Evolutionary conservation across 2,329 filamentous ascomycete genomes (phyloP).

Genomic region (Trichoderma brevicompactum): DNA sequence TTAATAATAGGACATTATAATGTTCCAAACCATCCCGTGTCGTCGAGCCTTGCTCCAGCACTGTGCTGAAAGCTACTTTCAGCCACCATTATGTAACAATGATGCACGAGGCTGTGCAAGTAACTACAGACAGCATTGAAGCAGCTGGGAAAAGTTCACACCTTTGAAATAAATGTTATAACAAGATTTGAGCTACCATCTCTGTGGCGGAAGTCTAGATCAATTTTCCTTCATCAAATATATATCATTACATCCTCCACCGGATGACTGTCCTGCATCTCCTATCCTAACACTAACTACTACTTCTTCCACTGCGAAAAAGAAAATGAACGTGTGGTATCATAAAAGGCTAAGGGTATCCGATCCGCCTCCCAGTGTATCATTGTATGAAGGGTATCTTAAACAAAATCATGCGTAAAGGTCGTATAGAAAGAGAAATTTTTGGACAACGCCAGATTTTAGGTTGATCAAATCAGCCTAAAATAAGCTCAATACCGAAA

Average conservation of each 20-base stretch:
- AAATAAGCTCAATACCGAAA: neutral
- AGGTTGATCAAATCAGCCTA: neutral
- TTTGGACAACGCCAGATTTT: neutral
- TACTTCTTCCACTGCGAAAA: neutral
- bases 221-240: neutral
- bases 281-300: neutral
- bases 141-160: neutral
- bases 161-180: neutral
- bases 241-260: neutral
- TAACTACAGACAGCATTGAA: neutral
- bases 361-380: conserved; percentile 16
- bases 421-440: conserved; percentile 9
- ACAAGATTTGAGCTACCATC: neutral
- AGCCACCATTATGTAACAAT: no score
- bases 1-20: neutral
- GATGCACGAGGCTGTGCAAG: neutral
- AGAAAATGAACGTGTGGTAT: conserved; percentile 24
- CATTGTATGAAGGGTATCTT: conserved; percentile 19
- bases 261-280: neutral
- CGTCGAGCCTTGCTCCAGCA: neutral
- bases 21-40: no score
- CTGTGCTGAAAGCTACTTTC: neutral
- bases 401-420: conserved; percentile 6
- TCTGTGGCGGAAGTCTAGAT: neutral
- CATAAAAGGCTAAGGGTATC: conserved; percentile 20